Base-by-base conservation (phyloP, 176 grass and related monocot genomes). In the Puccinellia tenuiflora region DNA sequence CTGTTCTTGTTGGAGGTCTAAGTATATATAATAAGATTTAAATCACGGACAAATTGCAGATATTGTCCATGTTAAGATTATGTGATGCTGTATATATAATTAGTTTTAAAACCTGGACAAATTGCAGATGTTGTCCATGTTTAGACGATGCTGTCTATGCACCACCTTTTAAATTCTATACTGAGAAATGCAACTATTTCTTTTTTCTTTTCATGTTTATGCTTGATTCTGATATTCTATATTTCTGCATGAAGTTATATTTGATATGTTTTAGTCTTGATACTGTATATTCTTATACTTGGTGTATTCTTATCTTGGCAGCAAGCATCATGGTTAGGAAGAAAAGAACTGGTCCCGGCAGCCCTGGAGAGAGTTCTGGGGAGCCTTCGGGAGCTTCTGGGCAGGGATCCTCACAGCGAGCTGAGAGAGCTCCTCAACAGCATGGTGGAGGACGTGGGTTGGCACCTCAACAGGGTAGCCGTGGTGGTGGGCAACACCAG, bases 261-360 rank as follows among this genome's bases (percentile, higher is more conserved):
- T 60, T 46, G 9, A 52, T 84, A 42, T 30, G 2, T 22, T 54
- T 37, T 37, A 70, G 21, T 78, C 3, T 83, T 79, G 6, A 47
- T 75, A 29, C 17, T 14, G 48, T 31, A 40, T 6, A 59, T 51
- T 68, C 24, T 51, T 43, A 43, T 76, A 39, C 30, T 79, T 87
- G 21, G 35, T 43, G 2, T 71, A 16, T 74, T 79, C 21, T 11
- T 87, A 10, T 82, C 45, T 52, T 87, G 20, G 28, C 52, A 88
- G 84, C 42, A 63, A 52, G 83, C 25, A 48, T 87, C 72, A 97
- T 97, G 94, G 89, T 93, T 89, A 93, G 88, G 87, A 97, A 97
- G 89, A 97, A 91, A 85, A 93, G 87, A 90, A 88, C 82, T 87
- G 91, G 84, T 46, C 86, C 86, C 81, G 45, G 81, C 9, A 85